Evolutionary conservation across 1,284 basidiomycete genomes (phyloP), one percentile per base, ranked within the genome.

Genomic region (Coniophora puteana): DNA sequence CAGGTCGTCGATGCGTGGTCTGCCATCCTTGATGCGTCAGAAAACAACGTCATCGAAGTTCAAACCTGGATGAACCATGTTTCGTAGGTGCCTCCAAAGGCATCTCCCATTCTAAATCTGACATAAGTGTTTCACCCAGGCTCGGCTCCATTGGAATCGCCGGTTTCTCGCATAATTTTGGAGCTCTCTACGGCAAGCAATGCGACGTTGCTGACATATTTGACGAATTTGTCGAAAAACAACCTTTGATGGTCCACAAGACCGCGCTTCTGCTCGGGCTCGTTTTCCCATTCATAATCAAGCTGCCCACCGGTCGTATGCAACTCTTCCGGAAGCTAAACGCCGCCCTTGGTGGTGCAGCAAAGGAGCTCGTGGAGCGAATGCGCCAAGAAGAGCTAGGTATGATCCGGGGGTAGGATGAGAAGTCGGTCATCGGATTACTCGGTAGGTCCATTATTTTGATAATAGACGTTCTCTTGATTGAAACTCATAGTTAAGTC

Each of bases 131-230:
- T n/a, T 29, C 11, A 16, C 7, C n/a, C 29, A 78, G 76, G 8
- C 65, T 80, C 5, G 76, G 81, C 53, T 71, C 67, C 3, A 68
- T 79, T 36, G 78, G 78, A 5, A 76, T 80, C 28, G 72, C 76
- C 2, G 76, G 77, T 1, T 80, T 81, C 48, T 72, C 71, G 0
- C 74, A 81, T 49, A 71, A 80, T 51, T 82, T 82, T 47, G 68
- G 65, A 5, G 62, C 74, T 5, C 62, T 81, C 13, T 63, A 70
- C n/a, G 78, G 77, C 5, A 60, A 72, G 45, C 49, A 57, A 17
- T 66, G 72, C 0, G 44, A 62, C 1, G 67, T 79, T 1, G 60
- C 66, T 1, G 60, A 67, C 1, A 59, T 68, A 4, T 76, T 80
- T 37, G 67, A 77, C 11, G 52, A 65, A 2, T n/a, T n/a, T n/a